Conservation (phyloP, 805 yeast species). For the Suhomyces sp. region DNA sequence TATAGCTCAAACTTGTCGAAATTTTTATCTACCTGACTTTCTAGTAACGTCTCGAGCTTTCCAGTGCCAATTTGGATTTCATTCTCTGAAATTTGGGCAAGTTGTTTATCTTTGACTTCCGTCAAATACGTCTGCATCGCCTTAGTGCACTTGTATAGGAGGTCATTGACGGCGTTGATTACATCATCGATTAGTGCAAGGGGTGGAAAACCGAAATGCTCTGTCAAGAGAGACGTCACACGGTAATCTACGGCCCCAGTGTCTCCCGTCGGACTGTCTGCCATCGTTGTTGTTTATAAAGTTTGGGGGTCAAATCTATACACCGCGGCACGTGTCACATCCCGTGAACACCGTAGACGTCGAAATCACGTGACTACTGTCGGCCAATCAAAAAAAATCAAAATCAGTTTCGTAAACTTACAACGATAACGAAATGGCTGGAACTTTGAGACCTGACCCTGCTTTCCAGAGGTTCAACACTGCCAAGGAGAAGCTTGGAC, state of each 20-base stretch:
- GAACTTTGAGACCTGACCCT: conserved; percentile 42
- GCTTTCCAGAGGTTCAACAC: conserved; percentile 40
- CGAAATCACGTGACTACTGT: neutral
- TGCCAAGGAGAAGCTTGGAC: conserved; percentile 41
- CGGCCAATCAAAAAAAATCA: conserved; percentile 9
- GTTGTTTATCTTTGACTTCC: conserved; percentile 15
- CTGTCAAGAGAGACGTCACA: conserved; percentile 56
- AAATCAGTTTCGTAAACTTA: neutral
- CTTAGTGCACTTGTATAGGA: conserved; percentile 75
- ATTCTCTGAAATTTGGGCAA: conserved; percentile 21
- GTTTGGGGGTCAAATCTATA: neutral
- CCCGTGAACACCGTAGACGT: neutral
- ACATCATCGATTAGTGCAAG: conserved; percentile 80
- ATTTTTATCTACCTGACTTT: conserved; percentile 70
- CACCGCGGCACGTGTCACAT: neutral
- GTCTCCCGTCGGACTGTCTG: neutral
- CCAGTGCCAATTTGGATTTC: conserved; percentile 80
- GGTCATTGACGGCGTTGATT: conserved; percentile 80
- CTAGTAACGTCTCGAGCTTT: conserved; percentile 71
- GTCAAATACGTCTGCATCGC: conserved; percentile 68
- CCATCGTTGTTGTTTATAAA: neutral
- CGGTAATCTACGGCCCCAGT: conserved; percentile 21
- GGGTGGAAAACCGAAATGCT: conserved; percentile 84
- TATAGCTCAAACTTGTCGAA: conserved; percentile 87
- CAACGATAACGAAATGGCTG: conserved; percentile 31